Evolutionary conservation across 768 basidiomycete genomes (phyloP).

Genomic region (Galerina sulciceps): DNA sequence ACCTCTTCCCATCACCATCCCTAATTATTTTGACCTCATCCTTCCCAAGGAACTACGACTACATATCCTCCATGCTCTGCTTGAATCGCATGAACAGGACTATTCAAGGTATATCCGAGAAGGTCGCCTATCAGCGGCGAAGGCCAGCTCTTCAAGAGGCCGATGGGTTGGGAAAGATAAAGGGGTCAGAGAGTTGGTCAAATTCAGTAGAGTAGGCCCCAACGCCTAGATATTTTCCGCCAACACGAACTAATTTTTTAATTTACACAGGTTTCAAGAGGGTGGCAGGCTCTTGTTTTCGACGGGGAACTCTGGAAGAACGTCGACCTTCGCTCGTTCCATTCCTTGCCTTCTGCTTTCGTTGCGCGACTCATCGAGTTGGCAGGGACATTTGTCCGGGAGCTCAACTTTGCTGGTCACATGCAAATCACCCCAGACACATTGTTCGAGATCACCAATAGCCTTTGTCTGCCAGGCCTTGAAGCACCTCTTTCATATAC

Average conservation of each 20-base stretch:
- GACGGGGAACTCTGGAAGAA: conserved; percentile 88
- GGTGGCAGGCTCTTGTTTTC: conserved; percentile 75
- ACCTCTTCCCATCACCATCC: conserved; percentile 52
- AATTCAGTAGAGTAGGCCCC: conserved; percentile 72
- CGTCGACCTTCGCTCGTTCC: conserved; percentile 67
- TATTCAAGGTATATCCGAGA: conserved; percentile 46
- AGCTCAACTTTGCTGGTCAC: conserved; percentile 69
- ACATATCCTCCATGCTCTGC: conserved; percentile 56
- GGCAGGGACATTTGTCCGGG: conserved; percentile 68
- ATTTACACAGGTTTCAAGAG: conserved; percentile 68
- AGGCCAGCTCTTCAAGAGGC: conserved; percentile 62
- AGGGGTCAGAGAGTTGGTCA: conserved; percentile 79
- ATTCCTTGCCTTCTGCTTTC: conserved; percentile 53
- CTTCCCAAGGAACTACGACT: conserved; percentile 77
- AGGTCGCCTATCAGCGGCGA: conserved; percentile 62
- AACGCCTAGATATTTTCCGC: conserved; percentile 7
- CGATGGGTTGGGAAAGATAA: conserved; percentile 79
- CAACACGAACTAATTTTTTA: conserved; percentile 10
- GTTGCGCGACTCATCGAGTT: conserved; percentile 54
- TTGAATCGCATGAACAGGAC: conserved; percentile 64
- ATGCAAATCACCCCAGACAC: conserved; percentile 49
- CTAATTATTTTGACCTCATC: conserved; percentile 67
- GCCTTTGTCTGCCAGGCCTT: conserved; percentile 50
- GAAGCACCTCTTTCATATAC: conserved; percentile 51
- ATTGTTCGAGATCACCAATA: conserved; percentile 56